phyloP scores from a whole-genome alignment of 2,329 filamentous ascomycete genomes.

The Pyricularia sp. region DNA sequence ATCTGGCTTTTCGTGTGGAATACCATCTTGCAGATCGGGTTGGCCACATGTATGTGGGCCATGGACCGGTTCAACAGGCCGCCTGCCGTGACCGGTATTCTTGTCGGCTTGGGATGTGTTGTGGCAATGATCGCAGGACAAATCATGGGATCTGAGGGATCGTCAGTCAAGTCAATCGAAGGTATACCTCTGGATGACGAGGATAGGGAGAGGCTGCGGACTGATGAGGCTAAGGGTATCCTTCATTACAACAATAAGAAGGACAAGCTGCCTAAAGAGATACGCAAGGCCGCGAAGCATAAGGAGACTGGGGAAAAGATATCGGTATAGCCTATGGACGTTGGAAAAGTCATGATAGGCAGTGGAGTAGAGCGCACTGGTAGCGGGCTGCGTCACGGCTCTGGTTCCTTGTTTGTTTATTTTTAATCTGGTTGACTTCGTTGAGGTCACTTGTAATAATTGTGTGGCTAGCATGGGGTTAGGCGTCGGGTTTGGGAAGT shows the following conservation, averaged over 20 bases:
- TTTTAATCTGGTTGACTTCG: background rate
- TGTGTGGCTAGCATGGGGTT: background rate
- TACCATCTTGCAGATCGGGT: slow-evolving; percentile 59
- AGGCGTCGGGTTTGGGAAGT: background rate
- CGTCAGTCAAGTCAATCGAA: slow-evolving; percentile 57
- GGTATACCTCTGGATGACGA: slow-evolving; percentile 50
- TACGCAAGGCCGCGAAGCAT: background rate
- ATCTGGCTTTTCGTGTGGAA: slow-evolving; percentile 70
- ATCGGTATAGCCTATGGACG: slow-evolving; percentile 9
- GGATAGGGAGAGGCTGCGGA: slow-evolving; percentile 35
- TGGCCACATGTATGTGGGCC: slow-evolving; percentile 76
- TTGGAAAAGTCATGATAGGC: background rate
- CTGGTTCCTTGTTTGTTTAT: background rate
- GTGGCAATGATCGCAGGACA: slow-evolving; percentile 56
- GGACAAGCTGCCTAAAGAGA: slow-evolving; percentile 34
- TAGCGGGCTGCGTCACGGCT: background rate
- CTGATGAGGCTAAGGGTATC: slow-evolving; percentile 41
- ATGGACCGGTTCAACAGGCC: slow-evolving; percentile 62
- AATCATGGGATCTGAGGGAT: slow-evolving; percentile 59
- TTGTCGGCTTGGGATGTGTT: slow-evolving; percentile 61
- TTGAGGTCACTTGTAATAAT: background rate
- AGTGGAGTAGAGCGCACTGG: background rate
- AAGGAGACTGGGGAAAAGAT: slow-evolving; percentile 3
- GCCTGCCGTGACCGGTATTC: slow-evolving; percentile 65
- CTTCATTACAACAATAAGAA: slow-evolving; percentile 45